Evolutionary conservation across 2,329 filamentous ascomycete species (phyloP).

Genomic region (Penicillium sclerotigenum): DNA sequence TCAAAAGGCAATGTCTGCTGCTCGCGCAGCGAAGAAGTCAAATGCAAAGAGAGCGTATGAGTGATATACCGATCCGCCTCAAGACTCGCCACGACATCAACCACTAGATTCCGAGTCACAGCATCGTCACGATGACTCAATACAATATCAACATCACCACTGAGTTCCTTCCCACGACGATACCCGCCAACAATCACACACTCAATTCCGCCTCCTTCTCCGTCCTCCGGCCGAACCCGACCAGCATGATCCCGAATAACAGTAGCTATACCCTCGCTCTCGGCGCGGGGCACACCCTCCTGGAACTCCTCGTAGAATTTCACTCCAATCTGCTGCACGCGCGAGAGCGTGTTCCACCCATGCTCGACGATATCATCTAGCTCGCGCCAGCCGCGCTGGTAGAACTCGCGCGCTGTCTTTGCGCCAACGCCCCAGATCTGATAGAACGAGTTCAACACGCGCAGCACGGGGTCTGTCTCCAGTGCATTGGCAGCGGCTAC

Average conservation of each 20-base stretch:
- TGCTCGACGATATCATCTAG: conserved; percentile 81
- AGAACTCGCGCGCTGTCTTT: conserved; percentile 74
- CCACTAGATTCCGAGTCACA: conserved; percentile 67
- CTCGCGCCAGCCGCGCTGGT: conserved; percentile 70
- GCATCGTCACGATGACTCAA: conserved; percentile 72
- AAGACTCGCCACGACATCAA: conserved; percentile 66
- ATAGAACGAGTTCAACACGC: conserved; percentile 68
- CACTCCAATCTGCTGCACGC: conserved; percentile 87
- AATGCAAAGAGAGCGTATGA: conserved; percentile 71
- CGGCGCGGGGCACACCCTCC: conserved; percentile 64
- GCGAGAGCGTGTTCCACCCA: conserved; percentile 70
- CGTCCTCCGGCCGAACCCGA: conserved; percentile 51
- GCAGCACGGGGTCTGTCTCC: conserved; percentile 61
- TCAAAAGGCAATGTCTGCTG: conserved; percentile 62
- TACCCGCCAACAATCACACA: conserved; percentile 75
- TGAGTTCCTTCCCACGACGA: conserved; percentile 68
- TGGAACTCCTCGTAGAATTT: conserved; percentile 90
- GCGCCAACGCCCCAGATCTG: conserved; percentile 91
- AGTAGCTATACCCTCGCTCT: conserved; percentile 68
- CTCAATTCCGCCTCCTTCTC: conserved; percentile 51
- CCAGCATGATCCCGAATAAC: conserved; percentile 66
- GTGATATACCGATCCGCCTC: conserved; percentile 71
- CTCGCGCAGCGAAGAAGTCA: conserved; percentile 67
- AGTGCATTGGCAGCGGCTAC: conserved; percentile 64
- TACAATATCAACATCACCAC: conserved; percentile 82